Evolutionary conservation across 78 protist genomes (phyloP).

Genomic region (slime mould (Dictyostelium discoideum)): dicty_2.7 NC_007088.5:630501-631000

Average conservation of each 20-base stretch:
- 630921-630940: background rate
- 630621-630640: background rate
- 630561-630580: background rate
- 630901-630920: background rate
- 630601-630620: too few relatives aligned
- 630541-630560: conserved; percentile 23
- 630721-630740: conserved; percentile 30
- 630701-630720: conserved; percentile 14
- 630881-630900: background rate
- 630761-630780: conserved; percentile 24
- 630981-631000: background rate
- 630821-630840: conserved; percentile 47
- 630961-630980: background rate
- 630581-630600: too few relatives aligned
- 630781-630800: background rate
- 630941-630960: background rate
- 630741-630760: conserved; percentile 44
- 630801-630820: conserved; percentile 11
- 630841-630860: conserved; percentile 34
- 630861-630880: conserved; percentile 36
- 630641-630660: conserved; percentile 23
- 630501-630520: conserved; percentile 41
- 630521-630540: conserved; percentile 49
- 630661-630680: background rate
- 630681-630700: background rate